phyloP scores from a whole-genome alignment of 345 rosid species.

The Excoecaria cochinchinensis region DNA sequence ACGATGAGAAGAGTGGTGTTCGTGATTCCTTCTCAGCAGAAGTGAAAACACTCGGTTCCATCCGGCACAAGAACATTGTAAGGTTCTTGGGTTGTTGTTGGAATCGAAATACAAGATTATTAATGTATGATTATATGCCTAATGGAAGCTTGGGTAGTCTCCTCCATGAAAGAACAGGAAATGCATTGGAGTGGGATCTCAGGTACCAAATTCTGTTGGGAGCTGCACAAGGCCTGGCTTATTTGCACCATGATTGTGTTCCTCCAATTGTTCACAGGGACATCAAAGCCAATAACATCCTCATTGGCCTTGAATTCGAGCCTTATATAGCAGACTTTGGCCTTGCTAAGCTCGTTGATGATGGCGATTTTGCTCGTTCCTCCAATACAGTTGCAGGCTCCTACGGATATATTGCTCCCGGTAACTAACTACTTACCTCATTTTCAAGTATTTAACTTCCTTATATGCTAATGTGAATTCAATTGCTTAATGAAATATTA shows the following conservation, averaged over 20 bases:
- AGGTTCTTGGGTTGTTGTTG: constrained; percentile 91
- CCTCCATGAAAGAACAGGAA: constrained; percentile 75
- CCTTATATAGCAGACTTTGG: constrained; percentile 98
- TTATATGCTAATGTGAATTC: background rate
- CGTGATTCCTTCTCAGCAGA: constrained; percentile 94
- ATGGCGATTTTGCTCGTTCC: constrained; percentile 74
- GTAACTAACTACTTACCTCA: constrained; percentile 33
- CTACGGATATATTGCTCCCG: constrained; percentile 95
- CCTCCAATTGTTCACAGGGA: constrained; percentile 95
- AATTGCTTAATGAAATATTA: background rate
- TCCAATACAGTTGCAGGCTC: constrained; percentile 93
- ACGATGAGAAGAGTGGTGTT: constrained; percentile 52
- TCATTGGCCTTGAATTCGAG: constrained; percentile 83
- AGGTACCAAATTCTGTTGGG: constrained; percentile 83
- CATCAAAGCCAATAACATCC: constrained; percentile 89
- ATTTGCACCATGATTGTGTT: constrained; percentile 91
- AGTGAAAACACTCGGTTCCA: constrained; percentile 83
- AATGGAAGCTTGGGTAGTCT: constrained; percentile 91
- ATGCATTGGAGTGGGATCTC: constrained; percentile 79
- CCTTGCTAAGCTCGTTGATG: constrained; percentile 91
- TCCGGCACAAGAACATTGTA: constrained; percentile 92
- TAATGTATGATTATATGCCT: constrained; percentile 95
- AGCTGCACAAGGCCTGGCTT: constrained; percentile 89
- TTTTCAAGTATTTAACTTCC: background rate
- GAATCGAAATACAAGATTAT: constrained; percentile 72